These are phyloP conservation scores for Cladophialophora immunda DNA, from an alignment of 2,329 filamentous ascomycete genomes.

Conservation along the genomic window DNA sequence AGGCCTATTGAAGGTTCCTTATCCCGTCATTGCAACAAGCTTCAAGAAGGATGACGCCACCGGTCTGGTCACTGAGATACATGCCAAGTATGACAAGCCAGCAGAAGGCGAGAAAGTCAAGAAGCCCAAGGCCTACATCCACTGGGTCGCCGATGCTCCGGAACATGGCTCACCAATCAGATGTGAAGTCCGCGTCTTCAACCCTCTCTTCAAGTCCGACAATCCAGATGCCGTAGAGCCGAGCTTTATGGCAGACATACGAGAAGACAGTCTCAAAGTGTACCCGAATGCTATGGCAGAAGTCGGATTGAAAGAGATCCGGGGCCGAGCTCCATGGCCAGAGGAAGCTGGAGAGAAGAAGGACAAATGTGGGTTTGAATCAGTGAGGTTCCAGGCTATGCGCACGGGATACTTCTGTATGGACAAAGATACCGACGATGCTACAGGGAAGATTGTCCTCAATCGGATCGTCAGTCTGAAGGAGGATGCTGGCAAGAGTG, in stretches of 20 bases:
- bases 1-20: slow-evolving; percentile 75
- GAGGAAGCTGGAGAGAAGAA: slow-evolving; percentile 76
- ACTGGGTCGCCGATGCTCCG: slow-evolving; percentile 82
- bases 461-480: slow-evolving; percentile 94
- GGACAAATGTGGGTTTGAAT: slow-evolving; percentile 68
- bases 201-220: slow-evolving; percentile 84
- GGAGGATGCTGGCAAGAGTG: slow-evolving; percentile 77
- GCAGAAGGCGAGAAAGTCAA: slow-evolving; percentile 68
- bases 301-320: slow-evolving; percentile 81
- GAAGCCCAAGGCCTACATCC: slow-evolving; percentile 82
- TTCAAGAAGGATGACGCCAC: slow-evolving; percentile 72
- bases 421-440: slow-evolving; percentile 77
- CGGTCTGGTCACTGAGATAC: slow-evolving; percentile 72
- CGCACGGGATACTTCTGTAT: slow-evolving; percentile 86
- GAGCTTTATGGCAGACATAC: slow-evolving; percentile 84
- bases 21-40: slow-evolving; percentile 72
- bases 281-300: slow-evolving; percentile 82
- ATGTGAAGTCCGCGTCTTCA: slow-evolving; percentile 80
- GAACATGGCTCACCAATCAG: slow-evolving; percentile 66
- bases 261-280: slow-evolving; percentile 83
- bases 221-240: slow-evolving; percentile 80
- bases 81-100: slow-evolving; percentile 73
- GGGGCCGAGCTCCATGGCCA: slow-evolving; percentile 78
- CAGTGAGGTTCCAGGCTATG: slow-evolving; percentile 89
- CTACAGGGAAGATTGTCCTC: slow-evolving; percentile 76